Percentiles rank a stretch among this genome's conserved stretches.
Conservation (phyloP, 495 filamentous ascomycete species). For the Aspergillus sclerotiicarbonarius region DNA sequence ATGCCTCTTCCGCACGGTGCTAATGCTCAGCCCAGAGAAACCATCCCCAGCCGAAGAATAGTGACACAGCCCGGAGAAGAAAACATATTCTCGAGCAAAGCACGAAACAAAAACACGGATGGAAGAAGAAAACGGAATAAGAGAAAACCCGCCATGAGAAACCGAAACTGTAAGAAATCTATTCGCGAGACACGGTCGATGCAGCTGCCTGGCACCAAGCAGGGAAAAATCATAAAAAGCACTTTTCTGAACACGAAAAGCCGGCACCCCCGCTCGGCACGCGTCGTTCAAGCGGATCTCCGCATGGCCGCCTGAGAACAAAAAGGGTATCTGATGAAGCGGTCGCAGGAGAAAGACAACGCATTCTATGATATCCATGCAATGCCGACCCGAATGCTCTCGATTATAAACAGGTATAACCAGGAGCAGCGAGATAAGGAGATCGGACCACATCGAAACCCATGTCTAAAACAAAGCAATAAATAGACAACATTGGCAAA, state of each 20-base stretch:
- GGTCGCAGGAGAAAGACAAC: constrained; percentile 59
- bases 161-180: constrained; percentile 52
- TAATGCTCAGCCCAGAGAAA: constrained; percentile 2
- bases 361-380: constrained; percentile 78
- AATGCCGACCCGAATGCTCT: constrained; percentile 50
- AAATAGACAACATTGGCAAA: constrained; percentile 27
- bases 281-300: constrained; percentile 46
- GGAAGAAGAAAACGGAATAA: constrained; percentile 30
- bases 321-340: constrained; percentile 61
- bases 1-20: constrained; percentile 7
- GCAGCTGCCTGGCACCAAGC: constrained; percentile 44
- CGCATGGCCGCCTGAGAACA: constrained; percentile 40
- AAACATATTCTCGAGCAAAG: constrained; percentile 28
- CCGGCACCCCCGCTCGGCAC: constrained; percentile 42
- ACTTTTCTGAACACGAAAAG: constrained; percentile 43
- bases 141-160: constrained; percentile 49
- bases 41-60: constrained; percentile 8
- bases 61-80: constrained; percentile 33
- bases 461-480: constrained; percentile 42
- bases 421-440: constrained; percentile 35
- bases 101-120: constrained; percentile 25
- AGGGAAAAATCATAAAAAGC: constrained; percentile 47
- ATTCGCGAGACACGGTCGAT: constrained; percentile 45
- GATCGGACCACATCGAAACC: constrained; percentile 46
- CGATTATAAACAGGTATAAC: constrained; percentile 30